These are phyloP conservation scores for Candida maltosa DNA, from an alignment of 805 yeast genomes.

Conservation along the genomic window DNA sequence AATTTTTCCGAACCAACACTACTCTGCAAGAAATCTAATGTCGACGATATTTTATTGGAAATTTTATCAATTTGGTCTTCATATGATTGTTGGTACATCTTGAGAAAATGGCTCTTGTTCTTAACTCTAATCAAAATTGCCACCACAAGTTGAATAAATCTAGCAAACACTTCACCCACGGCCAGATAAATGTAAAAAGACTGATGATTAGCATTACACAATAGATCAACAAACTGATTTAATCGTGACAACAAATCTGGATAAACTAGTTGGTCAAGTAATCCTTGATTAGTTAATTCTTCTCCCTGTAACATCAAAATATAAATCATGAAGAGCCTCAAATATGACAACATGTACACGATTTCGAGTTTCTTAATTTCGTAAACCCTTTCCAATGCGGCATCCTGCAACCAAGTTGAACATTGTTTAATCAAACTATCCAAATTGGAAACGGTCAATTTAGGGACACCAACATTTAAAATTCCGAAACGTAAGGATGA, in stretches of 20 bases:
- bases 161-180: constrained; percentile 25
- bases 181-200: constrained; percentile 21
- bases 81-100: no score
- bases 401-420: constrained; percentile 21
- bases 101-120: no score
- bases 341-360: constrained; percentile 21
- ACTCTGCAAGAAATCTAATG: constrained; percentile 6
- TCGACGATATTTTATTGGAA: background rate
- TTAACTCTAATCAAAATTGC: constrained; percentile 28
- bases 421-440: constrained; percentile 20
- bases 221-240: constrained; percentile 6
- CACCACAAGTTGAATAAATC: constrained; percentile 29
- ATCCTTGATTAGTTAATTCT: constrained; percentile 13
- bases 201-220: background rate
- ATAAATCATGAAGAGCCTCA: constrained; percentile 24
- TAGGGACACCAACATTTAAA: constrained; percentile 14
- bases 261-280: constrained; percentile 1
- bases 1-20: constrained; percentile 14
- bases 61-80: constrained; percentile 5
- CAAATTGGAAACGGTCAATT: constrained; percentile 17
- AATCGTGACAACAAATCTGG: constrained; percentile 10
- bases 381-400: constrained; percentile 12
- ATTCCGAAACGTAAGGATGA: constrained; percentile 19
- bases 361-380: constrained; percentile 16
- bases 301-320: constrained; percentile 35